Base-by-base conservation (phyloP, 2,329 filamentous ascomycete species). In the Gnomoniopsis smithogilvyi region DNA sequence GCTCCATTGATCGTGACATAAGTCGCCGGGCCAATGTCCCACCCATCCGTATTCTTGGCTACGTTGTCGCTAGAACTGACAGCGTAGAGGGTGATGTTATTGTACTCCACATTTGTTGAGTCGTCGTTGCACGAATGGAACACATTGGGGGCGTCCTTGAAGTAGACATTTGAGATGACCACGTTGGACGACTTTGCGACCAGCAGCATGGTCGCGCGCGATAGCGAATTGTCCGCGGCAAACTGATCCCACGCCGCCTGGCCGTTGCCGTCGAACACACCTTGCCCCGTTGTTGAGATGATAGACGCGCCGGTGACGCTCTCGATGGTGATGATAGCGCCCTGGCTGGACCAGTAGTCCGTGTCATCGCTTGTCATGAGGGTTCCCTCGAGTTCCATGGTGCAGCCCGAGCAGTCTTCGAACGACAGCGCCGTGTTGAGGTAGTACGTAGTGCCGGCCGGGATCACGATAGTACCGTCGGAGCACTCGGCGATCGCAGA, bases 211-310 rank as follows among this genome's bases (percentile, higher is more conserved):
- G 74, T 78, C 19, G 77, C 76, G 2, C 76, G 71, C 14, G 63
- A 65, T 54, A 75, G 78, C 33, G 64, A 69, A 30, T 63, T 71
- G 58, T 78, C 67, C 2, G 58, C 57, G 0, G 74, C 77, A 47
- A 78, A 78, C 6, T 64, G 63, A 46, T 80, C 76, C 60, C 67
- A 73, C 54, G 75, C 70, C 36, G 71, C 67, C 64, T 80, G 77
- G 1, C 77, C 77, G 63, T 77, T 79, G 2, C 76, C 78, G 63
- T 80, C 77, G 47, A 80, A 77, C 0, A 76, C 63, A 17, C 78
- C 78, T 1, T 62, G 66, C 6, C 73, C 75, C 0, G 70, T 75
- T 2, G 73, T 30, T 0, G 74, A 78, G 11, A 67, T 68, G n/a
- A 80, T 70, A 24, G 70, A 75, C 22, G 73, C 67, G 0, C 71